A percentile compares a stretch with the other conserved stretches of the same genome.
Conservation (phyloP, 2,329 filamentous ascomycete species). For the Cercospora sp. region DNA sequence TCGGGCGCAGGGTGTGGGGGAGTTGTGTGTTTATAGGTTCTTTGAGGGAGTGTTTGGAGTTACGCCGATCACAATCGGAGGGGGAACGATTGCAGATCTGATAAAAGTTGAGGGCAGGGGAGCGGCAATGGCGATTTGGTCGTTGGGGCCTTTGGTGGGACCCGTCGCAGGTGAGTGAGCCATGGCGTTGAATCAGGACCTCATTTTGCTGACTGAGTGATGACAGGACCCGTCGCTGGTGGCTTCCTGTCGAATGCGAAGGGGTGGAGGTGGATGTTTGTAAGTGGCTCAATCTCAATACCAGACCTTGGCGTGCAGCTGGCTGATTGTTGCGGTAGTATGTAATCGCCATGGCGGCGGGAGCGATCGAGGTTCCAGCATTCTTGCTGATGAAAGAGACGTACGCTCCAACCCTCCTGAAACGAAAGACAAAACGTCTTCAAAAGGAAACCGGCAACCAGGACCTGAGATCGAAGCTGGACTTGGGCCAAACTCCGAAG, state of each 20-base stretch:
- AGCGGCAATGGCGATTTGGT: constrained; percentile 37
- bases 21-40: constrained; percentile 38
- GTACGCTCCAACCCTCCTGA: constrained; percentile 51
- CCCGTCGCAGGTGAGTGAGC: constrained; percentile 14
- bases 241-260: constrained; percentile 63
- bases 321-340: constrained; percentile 45
- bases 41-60: constrained; percentile 37
- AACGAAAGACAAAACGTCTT: constrained; percentile 48
- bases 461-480: constrained; percentile 44
- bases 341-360: constrained; percentile 49
- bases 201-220: background rate
- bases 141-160: constrained; percentile 33
- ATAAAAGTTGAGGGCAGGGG: constrained; percentile 35
- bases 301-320: background rate
- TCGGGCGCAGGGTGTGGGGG: constrained; percentile 33
- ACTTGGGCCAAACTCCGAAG: constrained; percentile 40
- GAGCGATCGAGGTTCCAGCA: constrained; percentile 40
- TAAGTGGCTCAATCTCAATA: constrained; percentile 3
- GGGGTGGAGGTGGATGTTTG: constrained; percentile 65
- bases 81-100: constrained; percentile 36
- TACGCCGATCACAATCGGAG: constrained; percentile 37
- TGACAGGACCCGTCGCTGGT: constrained; percentile 57
- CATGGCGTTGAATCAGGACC: background rate
- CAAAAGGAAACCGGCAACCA: constrained; percentile 53
- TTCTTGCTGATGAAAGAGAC: constrained; percentile 50